These are phyloP conservation scores for Podaxis carcinomalis DNA, from an alignment of 768 basidiomycete genomes.

Conservation along the genomic window DNA sequence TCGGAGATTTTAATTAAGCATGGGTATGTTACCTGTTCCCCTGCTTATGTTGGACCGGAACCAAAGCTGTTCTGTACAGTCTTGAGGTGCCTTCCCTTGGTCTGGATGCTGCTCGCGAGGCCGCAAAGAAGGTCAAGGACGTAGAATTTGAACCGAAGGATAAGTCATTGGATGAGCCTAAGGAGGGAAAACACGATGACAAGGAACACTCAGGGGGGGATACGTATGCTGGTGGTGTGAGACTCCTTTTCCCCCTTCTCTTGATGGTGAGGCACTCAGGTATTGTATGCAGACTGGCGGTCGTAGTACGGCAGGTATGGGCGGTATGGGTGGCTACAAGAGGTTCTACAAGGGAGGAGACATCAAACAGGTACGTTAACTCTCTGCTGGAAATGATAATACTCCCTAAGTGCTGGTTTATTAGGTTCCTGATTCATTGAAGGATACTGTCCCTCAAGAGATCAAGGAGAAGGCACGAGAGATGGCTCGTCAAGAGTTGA, in stretches of 20 bases:
- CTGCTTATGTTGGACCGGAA: neutral
- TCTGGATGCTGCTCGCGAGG: slow-evolving; percentile 53
- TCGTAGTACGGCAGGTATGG: slow-evolving; percentile 61
- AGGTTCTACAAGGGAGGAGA: slow-evolving; percentile 59
- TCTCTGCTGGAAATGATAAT: neutral
- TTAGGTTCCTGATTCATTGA: slow-evolving; percentile 28
- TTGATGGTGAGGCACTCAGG: neutral
- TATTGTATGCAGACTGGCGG: slow-evolving; percentile 48
- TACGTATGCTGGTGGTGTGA: slow-evolving; percentile 62
- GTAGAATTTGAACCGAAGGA: slow-evolving; percentile 53
- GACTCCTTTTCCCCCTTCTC: slow-evolving; percentile 11
- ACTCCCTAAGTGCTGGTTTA: neutral
- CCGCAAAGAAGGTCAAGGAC: slow-evolving; percentile 48
- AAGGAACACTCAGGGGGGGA: slow-evolving; percentile 62
- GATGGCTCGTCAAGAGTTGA: slow-evolving; percentile 62
- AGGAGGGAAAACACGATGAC: slow-evolving; percentile 60
- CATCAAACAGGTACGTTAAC: slow-evolving; percentile 47
- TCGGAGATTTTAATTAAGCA: slow-evolving; percentile 54
- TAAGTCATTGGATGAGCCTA: slow-evolving; percentile 48
- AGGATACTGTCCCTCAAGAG: slow-evolving; percentile 55
- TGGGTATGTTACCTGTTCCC: slow-evolving; percentile 35
- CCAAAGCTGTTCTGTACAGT: slow-evolving; percentile 22
- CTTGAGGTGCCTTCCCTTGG: slow-evolving; percentile 51
- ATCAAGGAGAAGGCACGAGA: slow-evolving; percentile 60
- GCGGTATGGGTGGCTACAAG: slow-evolving; percentile 66